Evolutionary conservation across 306 rosid species (phyloP), one percentile per base, ranked within the genome.

Genomic region (Vigna reflexopilosa): DNA sequence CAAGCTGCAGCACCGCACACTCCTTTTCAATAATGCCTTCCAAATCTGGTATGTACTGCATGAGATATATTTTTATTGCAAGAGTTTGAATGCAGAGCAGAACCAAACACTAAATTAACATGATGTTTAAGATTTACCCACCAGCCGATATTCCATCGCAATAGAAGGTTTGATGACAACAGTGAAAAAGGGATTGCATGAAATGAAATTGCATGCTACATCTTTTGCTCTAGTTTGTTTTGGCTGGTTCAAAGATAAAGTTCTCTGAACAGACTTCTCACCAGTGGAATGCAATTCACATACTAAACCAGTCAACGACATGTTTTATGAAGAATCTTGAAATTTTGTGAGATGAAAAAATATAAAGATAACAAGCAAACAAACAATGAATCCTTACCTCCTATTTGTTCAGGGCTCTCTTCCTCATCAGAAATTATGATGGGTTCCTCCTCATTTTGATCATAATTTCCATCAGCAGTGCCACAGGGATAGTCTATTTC

Each of bases 41-140:
- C 7, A 82, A 15, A 44, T 3, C 5, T 36, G 73, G 77, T 58
- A 75, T 3, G 5, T 0, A 0, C 85, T 82, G 75, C 81, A 80
- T 26, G 10, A 52, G 4, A 4, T 8, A 63, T 34, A 50, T 7
- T 2, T 34, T 34, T 5, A 13, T 5, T 5, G 9, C 17, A 13
- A 24, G 38, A 59, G 66, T 59, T 59, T 11, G 5, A 59, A 59
- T 8, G n/a, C 0, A 51, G 19, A 28, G 6, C 10, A 59, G 9
- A 26, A 28, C 0, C 9, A 1, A 5, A 7, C 0, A 57, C 36
- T 11, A 57, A 11, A 57, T 26, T 1, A 57, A 57, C 12, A 28
- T 26, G 62, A 24, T 57, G 64, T 57, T 24, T 12, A 57, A 57
- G 3, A 26, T 57, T 9, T 40, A 7, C 47, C 0, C 9, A 22